Evolutionary conservation across 306 rosid species (phyloP).

Genomic region (Boehmeria nivea): DNA sequence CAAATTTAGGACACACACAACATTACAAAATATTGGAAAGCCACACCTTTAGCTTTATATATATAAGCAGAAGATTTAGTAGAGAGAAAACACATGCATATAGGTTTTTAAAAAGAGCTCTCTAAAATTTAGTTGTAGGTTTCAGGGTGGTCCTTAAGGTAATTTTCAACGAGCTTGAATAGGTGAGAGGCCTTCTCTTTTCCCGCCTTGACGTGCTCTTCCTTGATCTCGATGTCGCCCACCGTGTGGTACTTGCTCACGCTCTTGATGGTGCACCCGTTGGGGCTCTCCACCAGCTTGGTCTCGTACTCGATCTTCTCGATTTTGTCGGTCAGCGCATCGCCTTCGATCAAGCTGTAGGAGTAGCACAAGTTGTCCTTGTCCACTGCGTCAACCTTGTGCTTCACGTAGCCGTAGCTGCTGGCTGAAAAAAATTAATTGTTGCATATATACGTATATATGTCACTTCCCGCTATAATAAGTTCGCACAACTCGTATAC

Average conservation of each 20-base stretch:
- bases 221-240: conserved; percentile 17
- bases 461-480: neutral
- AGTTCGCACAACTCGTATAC: no score
- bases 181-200: conserved; percentile 25
- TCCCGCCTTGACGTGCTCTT: conserved; percentile 22
- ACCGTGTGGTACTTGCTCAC: conserved; percentile 19
- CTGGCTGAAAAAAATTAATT: conserved; percentile 26
- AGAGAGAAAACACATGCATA: no score
- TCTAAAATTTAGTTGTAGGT: conserved; percentile 24
- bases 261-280: conserved; percentile 28
- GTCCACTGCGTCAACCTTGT: conserved; percentile 29
- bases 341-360: conserved; percentile 35
- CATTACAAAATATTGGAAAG: no score
- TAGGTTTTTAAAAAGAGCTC: neutral
- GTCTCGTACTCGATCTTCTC: conserved; percentile 33
- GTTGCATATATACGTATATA: neutral
- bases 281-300: conserved; percentile 19
- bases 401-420: conserved; percentile 11
- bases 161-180: conserved; percentile 33
- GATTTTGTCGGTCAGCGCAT: conserved; percentile 8
- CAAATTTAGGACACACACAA: neutral
- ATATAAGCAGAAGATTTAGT: no score
- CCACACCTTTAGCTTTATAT: neutral
- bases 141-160: conserved; percentile 26
- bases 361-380: conserved; percentile 16